Conservation (phyloP, 208 protist genomes). For the Tritrichomonas foetus region DNA sequence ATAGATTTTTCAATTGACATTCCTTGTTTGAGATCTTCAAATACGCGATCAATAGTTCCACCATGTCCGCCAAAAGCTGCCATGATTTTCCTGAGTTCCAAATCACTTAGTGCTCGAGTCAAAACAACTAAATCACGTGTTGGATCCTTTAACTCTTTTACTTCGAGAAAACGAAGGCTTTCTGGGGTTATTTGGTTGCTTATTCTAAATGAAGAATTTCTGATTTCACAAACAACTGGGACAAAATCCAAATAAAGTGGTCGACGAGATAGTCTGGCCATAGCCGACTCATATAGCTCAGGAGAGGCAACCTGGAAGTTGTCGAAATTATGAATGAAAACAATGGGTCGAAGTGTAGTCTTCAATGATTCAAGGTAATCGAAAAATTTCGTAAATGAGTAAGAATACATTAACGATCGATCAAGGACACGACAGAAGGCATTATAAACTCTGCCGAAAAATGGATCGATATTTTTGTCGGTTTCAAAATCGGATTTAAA, state of each 20-base stretch:
- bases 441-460: not conserved
- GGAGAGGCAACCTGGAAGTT: not conserved
- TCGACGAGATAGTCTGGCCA: not conserved
- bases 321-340: not conserved
- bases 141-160: not conserved
- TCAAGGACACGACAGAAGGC: not conserved
- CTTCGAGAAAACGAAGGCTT: not conserved
- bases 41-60: not conserved
- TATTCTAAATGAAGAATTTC: not conserved
- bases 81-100: not conserved
- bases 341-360: not conserved
- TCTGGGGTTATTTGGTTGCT: too few relatives aligned
- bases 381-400: not conserved
- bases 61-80: not conserved
- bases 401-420: not conserved
- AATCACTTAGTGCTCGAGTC: not conserved
- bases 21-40: constrained; percentile 31
- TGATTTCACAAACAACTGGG: not conserved
- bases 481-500: not conserved
- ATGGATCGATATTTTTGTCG: not conserved
- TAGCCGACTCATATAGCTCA: not conserved
- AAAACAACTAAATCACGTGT: too few relatives aligned
- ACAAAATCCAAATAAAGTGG: not conserved
- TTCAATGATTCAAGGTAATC: not conserved
- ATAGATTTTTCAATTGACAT: not conserved